A percentile compares a stretch with the other conserved stretches of the same genome.
Evolutionary conservation across 306 rosid species (phyloP).

Genomic region (Lablab purpureus): DNA sequence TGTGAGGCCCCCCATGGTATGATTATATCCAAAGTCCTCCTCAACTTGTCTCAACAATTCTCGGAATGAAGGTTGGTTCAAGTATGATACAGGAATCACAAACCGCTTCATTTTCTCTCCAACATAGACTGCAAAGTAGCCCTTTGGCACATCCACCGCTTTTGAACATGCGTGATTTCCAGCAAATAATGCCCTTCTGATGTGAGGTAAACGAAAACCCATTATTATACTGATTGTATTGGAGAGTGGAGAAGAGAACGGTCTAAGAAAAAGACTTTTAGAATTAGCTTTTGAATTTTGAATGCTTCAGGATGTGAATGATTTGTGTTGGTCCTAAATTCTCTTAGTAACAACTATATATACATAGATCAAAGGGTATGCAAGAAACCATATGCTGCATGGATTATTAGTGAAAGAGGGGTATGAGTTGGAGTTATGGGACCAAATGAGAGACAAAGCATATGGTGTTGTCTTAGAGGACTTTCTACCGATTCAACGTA

Average conservation of each 20-base stretch:
- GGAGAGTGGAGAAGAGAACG: not conserved
- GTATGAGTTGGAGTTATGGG: not conserved
- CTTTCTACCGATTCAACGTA: not conserved
- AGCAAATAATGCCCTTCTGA: slow-evolving; percentile 28
- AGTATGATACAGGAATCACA: slow-evolving; percentile 49
- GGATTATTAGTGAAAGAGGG: not conserved
- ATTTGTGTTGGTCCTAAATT: slow-evolving; percentile 37
- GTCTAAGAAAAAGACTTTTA: not conserved
- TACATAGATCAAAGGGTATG: slow-evolving; percentile 41
- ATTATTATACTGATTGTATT: slow-evolving; percentile 27
- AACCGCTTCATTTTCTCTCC: slow-evolving; percentile 54
- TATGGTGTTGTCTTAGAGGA: slow-evolving; percentile 52
- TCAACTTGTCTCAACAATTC: slow-evolving; percentile 29
- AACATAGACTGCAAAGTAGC: slow-evolving; percentile 58
- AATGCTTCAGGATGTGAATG: slow-evolving; percentile 33
- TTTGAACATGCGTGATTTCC: slow-evolving; percentile 34
- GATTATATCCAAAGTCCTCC: not conserved
- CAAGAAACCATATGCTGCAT: not conserved
- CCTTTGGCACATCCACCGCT: slow-evolving; percentile 51
- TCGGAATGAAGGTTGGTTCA: slow-evolving; percentile 49
- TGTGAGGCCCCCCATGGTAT: not conserved
- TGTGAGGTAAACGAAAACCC: slow-evolving; percentile 44
- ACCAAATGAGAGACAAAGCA: slow-evolving; percentile 31
- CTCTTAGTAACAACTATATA: slow-evolving; percentile 33
- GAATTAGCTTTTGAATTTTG: not conserved